Base-by-base conservation (phyloP, 1,284 basidiomycete species). In the Sanghuangporus sanghuang region DNA sequence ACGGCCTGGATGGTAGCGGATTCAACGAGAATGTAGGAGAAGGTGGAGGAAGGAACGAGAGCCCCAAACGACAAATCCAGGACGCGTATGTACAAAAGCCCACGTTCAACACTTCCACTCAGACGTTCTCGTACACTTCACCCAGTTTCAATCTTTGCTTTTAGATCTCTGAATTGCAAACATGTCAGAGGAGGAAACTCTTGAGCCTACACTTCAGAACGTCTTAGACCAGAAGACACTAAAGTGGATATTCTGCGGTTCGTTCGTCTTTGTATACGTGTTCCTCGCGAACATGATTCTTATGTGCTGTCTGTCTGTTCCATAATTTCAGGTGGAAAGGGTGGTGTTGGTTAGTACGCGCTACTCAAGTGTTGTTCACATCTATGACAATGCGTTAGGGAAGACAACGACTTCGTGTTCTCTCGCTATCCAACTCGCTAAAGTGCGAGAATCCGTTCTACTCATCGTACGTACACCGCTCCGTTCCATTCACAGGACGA, bases 361-460 rank as follows among this genome's bases (percentile, higher is more conserved):
- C 60, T 46, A 23, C 40, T 39, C 38, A 61, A 16, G 48, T 32
- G 12, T 32, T 27, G 16, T 21, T 38, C 48, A 38, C 18, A 50
- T 54, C 32, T 63, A 58, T 60, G 16, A 46, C 64, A 21, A 60
- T 39, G n/a, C 42, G 60, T 58, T 72, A 92, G 94, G 95, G 61
- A 97, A 97, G 82, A 98, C 95, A 0, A 97, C 95, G 0, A 96
- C 95, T 2, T 95, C 93, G 27, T 97, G 95, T 74, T 95, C 93
- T 8, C 84, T 97, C 8, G 95, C 95, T n/a, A 95, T 96, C 64
- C 95, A 97, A 72, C 85, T 97, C 44, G 93, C 95, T 2, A 80
- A 87, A 69, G 85, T 84, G 70, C 87, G 95, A 68, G 89, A 96
- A 77, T 95, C 93, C 23, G 95, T 98, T 35, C 84, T 98, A 7